These are phyloP conservation scores for Colletotrichum euphorbiae DNA, from an alignment of 2,329 filamentous ascomycete species.

Conservation along the genomic window DNA sequence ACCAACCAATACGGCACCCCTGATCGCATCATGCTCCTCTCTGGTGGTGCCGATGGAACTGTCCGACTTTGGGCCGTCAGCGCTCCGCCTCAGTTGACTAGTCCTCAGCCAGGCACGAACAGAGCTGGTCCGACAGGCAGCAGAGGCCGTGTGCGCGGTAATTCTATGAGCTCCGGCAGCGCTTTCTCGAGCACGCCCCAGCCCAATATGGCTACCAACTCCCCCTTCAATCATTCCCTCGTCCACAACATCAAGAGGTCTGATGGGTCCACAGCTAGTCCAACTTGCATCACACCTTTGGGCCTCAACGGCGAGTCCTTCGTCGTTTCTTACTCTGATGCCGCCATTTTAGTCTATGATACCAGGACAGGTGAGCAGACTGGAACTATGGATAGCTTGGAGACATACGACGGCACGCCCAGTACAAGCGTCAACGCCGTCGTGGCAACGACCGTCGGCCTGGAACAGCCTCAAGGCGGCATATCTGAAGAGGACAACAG, in stretches of 20 bases:
- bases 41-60: slow-evolving; percentile 89
- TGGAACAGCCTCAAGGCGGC: slow-evolving; percentile 76
- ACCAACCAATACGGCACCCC: slow-evolving; percentile 80
- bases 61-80: slow-evolving; percentile 96
- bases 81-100: slow-evolving; percentile 85
- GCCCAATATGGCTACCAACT: slow-evolving; percentile 85
- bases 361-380: slow-evolving; percentile 92
- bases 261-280: slow-evolving; percentile 75
- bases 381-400: slow-evolving; percentile 90
- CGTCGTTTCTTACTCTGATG: slow-evolving; percentile 92
- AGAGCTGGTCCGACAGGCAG: slow-evolving; percentile 67
- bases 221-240: slow-evolving; percentile 88
- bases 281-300: slow-evolving; percentile 94
- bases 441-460: slow-evolving; percentile 84
- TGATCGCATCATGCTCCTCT: slow-evolving; percentile 90
- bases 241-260: slow-evolving; percentile 85
- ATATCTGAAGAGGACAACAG: slow-evolving; percentile 77
- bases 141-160: slow-evolving; percentile 83
- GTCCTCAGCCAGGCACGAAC: slow-evolving; percentile 76
- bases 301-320: slow-evolving; percentile 86
- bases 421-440: slow-evolving; percentile 89
- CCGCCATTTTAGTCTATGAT: slow-evolving; percentile 91
- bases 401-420: slow-evolving; percentile 89
- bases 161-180: slow-evolving; percentile 94
- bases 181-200: slow-evolving; percentile 92